Conservation (phyloP, 163 green algal genomes). For the Scenedesmus sp. region DNA sequence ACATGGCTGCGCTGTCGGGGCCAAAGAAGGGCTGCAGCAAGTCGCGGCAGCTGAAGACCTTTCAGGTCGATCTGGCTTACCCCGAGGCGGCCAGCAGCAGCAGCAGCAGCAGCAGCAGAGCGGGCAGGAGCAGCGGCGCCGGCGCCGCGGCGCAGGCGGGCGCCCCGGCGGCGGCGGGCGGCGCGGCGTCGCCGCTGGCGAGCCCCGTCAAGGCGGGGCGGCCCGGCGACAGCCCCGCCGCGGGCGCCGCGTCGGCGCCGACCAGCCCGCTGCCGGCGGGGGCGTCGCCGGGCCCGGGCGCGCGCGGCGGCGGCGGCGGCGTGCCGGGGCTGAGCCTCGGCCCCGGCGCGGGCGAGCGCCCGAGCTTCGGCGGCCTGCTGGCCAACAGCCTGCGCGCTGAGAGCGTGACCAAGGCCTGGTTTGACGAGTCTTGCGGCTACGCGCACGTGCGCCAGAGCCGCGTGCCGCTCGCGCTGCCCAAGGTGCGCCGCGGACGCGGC, state of each 20-base stretch:
- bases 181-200: too few relatives aligned
- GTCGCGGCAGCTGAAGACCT: conserved; percentile 34
- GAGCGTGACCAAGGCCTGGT: conserved; percentile 75
- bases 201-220: too few relatives aligned
- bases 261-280: not conserved
- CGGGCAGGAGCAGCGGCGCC: too few relatives aligned
- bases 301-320: too few relatives aligned
- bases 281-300: conserved; percentile 14
- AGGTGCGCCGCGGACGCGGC: conserved; percentile 47
- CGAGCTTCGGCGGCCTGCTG: conserved; percentile 77
- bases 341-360: conserved; percentile 27
- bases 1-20: conserved; percentile 21
- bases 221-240: too few relatives aligned
- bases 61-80: conserved; percentile 75
- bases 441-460: conserved; percentile 65
- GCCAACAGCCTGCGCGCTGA: conserved; percentile 54
- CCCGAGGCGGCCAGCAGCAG: conserved; percentile 21
- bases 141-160: too few relatives aligned
- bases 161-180: too few relatives aligned
- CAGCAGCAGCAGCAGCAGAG: too few relatives aligned
- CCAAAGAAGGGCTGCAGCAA: conserved; percentile 28
- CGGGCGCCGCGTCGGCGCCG: not conserved
- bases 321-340: not conserved
- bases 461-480: conserved; percentile 53
- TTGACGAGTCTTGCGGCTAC: conserved; percentile 77